Percentiles rank a stretch among this genome's conserved stretches.
These are phyloP conservation scores for Termitomyces sp. DNA, from an alignment of 768 basidiomycete genomes.

Conservation along the genomic window DNA sequence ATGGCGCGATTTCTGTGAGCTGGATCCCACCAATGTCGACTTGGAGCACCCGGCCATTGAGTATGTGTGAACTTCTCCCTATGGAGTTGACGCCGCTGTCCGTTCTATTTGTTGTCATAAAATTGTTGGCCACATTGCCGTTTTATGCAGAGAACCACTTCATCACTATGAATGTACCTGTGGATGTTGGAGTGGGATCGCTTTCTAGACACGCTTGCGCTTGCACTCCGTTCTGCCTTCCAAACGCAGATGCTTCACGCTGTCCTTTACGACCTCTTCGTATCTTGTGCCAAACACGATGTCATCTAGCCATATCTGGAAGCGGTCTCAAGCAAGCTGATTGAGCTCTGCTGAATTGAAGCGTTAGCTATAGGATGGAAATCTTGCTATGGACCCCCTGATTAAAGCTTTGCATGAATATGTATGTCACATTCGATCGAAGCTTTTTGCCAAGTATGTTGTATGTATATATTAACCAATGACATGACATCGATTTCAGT, in stretches of 20 bases:
- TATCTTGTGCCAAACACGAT: not conserved
- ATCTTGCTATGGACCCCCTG: not conserved
- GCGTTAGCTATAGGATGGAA: no score
- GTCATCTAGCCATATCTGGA: not conserved
- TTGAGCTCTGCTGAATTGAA: not conserved
- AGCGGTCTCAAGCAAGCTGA: no score
- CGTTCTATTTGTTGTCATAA: not conserved
- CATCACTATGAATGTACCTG: not conserved
- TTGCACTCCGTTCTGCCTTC: not conserved
- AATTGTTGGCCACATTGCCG: slow-evolving; percentile 1
- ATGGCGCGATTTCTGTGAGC: not conserved
- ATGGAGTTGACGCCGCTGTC: not conserved
- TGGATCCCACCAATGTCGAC: slow-evolving; percentile 7
- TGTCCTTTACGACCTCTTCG: not conserved
- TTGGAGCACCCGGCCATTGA: not conserved
- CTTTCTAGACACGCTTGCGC: not conserved
- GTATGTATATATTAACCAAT: not conserved
- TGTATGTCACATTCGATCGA: not conserved
- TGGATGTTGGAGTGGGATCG: not conserved
- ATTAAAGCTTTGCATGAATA: not conserved
- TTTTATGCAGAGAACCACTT: not conserved
- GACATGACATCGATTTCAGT: not conserved
- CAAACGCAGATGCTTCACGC: slow-evolving; percentile 1
- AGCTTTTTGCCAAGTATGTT: not conserved
- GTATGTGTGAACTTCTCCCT: not conserved